Percentiles rank a stretch among this genome's conserved stretches.
Evolutionary conservation across 306 rosid genomes (phyloP).

Genomic region (Lathyrus aphaca): DNA sequence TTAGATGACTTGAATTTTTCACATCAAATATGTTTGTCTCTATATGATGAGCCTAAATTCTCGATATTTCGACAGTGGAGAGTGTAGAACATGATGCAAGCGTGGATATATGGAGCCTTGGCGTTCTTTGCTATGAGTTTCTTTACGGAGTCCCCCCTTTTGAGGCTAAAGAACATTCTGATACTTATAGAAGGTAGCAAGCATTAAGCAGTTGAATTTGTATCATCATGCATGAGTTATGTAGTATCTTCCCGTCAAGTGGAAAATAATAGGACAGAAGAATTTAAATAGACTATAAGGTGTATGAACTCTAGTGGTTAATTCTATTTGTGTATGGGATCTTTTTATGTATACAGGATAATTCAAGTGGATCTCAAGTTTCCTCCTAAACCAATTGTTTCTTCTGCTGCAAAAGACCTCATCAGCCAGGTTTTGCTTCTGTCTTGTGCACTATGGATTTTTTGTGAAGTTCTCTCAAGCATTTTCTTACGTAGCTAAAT

Average conservation of each 20-base stretch:
- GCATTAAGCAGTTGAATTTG: constrained; percentile 8
- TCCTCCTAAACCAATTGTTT: constrained; percentile 88
- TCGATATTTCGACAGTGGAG: constrained; percentile 71
- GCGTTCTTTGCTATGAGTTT: constrained; percentile 94
- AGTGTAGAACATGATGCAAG: constrained; percentile 97
- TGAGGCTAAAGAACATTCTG: constrained; percentile 98
- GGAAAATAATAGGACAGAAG: too few species aligned
- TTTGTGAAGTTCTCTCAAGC: background rate
- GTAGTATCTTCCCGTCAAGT: too few species aligned
- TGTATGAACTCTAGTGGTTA: constrained; percentile 4
- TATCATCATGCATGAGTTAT: background rate
- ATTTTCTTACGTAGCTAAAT: background rate
- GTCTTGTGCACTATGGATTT: background rate
- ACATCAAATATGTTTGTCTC: background rate
- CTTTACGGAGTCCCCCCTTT: constrained; percentile 97
- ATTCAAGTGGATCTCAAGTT: constrained; percentile 95
- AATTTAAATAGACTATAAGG: background rate
- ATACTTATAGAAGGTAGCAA: constrained; percentile 95
- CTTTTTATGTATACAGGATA: constrained; percentile 56
- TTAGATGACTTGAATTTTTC: background rate
- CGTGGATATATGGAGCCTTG: constrained; percentile 99
- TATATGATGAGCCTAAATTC: constrained; percentile 21
- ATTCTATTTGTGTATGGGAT: background rate
- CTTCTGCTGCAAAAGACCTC: constrained; percentile 91
- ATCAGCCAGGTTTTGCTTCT: constrained; percentile 72